Evolutionary conservation across 768 basidiomycete species (phyloP).

Genomic region (Coprinellus micaceus): DNA sequence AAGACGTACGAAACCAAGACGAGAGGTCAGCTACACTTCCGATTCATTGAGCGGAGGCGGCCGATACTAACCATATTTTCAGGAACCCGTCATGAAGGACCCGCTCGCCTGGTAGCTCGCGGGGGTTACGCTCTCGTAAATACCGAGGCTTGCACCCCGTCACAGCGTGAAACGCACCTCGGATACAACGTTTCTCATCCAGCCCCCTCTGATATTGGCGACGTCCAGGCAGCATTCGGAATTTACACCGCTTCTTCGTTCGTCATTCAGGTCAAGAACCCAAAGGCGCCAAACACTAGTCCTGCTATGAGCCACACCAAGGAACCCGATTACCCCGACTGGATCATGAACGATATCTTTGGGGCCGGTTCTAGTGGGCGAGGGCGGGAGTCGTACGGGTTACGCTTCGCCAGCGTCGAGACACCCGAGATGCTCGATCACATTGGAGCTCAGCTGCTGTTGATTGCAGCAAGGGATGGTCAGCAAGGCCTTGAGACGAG

Average conservation of each 20-base stretch:
- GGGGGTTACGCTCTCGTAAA: constrained; percentile 62
- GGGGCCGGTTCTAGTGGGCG: constrained; percentile 27
- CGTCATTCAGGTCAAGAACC: constrained; percentile 61
- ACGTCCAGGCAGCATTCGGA: constrained; percentile 54
- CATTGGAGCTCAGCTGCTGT: constrained; percentile 48
- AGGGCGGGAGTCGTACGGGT: constrained; percentile 44
- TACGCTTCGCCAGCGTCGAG: constrained; percentile 50
- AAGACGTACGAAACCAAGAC: constrained; percentile 63
- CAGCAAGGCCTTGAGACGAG: constrained; percentile 46
- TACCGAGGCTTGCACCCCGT: constrained; percentile 39
- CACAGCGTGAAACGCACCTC: constrained; percentile 47
- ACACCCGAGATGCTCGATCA: constrained; percentile 52
- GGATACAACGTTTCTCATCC: constrained; percentile 60
- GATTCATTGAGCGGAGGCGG: no score
- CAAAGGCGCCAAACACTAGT: constrained; percentile 40
- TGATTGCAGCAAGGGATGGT: constrained; percentile 50
- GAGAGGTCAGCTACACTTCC: constrained; percentile 43
- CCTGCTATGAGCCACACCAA: constrained; percentile 28
- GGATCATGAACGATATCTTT: constrained; percentile 47
- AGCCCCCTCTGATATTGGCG: constrained; percentile 38
- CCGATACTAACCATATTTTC: no score
- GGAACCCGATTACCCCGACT: constrained; percentile 42
- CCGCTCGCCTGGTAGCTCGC: constrained; percentile 50
- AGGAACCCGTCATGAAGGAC: constrained; percentile 51
- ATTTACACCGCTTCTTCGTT: constrained; percentile 52